Percentiles rank a stretch among this genome's conserved stretches.
Conservation (phyloP, 768 basidiomycete species). For the Lentinula raphanica region DNA sequence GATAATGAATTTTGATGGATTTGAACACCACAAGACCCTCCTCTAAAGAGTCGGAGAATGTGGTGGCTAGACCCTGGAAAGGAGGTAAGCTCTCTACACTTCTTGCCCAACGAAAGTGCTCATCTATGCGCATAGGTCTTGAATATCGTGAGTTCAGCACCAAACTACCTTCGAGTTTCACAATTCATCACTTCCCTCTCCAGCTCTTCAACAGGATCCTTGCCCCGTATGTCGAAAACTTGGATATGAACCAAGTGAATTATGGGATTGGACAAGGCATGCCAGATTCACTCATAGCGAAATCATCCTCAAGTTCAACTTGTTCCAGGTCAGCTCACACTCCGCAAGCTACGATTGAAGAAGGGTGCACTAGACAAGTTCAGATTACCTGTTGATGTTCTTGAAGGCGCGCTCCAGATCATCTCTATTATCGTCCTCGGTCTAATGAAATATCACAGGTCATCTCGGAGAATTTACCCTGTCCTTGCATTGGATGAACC, state of each 20-base stretch:
- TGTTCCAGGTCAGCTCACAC: slow-evolving; percentile 61
- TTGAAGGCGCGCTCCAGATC: slow-evolving; percentile 57
- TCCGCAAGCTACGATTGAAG: slow-evolving; percentile 82
- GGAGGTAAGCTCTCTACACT: slow-evolving; percentile 29
- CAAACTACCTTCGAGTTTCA: neutral
- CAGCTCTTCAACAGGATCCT: slow-evolving; percentile 86
- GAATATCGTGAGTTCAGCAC: slow-evolving; percentile 54
- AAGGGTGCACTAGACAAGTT: slow-evolving; percentile 94
- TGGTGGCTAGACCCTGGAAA: slow-evolving; percentile 89
- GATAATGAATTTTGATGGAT: no score
- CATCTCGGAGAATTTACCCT: slow-evolving; percentile 83
- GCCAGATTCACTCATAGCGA: slow-evolving; percentile 8
- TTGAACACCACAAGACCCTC: no score
- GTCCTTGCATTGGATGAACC: slow-evolving; percentile 84
- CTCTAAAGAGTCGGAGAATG: no score
- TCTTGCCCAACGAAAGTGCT: neutral
- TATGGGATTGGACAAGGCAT: slow-evolving; percentile 86
- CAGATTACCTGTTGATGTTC: slow-evolving; percentile 88
- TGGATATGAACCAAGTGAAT: slow-evolving; percentile 92
- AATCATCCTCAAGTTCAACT: neutral
- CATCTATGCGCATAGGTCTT: slow-evolving; percentile 32
- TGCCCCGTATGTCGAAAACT: slow-evolving; percentile 92
- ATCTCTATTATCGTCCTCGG: neutral
- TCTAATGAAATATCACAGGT: slow-evolving; percentile 37
- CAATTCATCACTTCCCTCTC: neutral